Evolutionary conservation across 257 asterid genomes (phyloP).

Genomic region (Solanum virginianum): DNA sequence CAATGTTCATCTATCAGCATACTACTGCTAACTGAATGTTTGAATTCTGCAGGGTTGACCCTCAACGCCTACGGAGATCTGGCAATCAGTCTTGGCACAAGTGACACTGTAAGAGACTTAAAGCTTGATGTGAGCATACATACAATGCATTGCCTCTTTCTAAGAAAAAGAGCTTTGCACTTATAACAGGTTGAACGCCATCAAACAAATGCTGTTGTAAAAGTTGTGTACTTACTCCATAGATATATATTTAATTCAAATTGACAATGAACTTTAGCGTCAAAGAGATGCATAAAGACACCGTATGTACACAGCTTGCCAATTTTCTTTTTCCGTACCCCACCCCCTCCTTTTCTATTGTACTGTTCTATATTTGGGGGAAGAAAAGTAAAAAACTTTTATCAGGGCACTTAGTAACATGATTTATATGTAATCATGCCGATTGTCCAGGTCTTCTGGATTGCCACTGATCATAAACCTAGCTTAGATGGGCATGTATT

Average conservation of each 20-base stretch:
- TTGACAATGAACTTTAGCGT: not conserved
- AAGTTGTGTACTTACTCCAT: not conserved
- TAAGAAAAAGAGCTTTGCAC: not conserved
- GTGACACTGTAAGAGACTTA: slow-evolving; percentile 65
- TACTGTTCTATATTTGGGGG: not conserved
- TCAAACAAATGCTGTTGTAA: not conserved
- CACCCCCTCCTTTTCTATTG: not conserved
- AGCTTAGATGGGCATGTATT: slow-evolving; percentile 88
- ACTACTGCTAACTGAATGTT: not conserved
- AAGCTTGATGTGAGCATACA: not conserved
- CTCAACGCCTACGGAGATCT: slow-evolving; percentile 78
- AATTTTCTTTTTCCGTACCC: not conserved
- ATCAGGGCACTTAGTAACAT: not conserved
- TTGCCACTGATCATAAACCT: slow-evolving; percentile 59
- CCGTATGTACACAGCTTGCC: not conserved
- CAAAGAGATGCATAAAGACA: not conserved
- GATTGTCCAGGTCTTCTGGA: slow-evolving; percentile 55
- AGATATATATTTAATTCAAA: not conserved
- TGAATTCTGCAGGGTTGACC: slow-evolving; percentile 46
- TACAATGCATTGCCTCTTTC: not conserved
- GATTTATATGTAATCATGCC: not conserved
- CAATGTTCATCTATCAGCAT: not conserved
- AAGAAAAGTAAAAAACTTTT: not conserved
- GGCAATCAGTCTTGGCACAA: slow-evolving; percentile 92
- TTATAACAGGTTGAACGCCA: not conserved